Evolutionary conservation across 495 filamentous ascomycete species (phyloP), one percentile per base, ranked within the genome.

Genomic region (Neurospora sp.): DNA sequence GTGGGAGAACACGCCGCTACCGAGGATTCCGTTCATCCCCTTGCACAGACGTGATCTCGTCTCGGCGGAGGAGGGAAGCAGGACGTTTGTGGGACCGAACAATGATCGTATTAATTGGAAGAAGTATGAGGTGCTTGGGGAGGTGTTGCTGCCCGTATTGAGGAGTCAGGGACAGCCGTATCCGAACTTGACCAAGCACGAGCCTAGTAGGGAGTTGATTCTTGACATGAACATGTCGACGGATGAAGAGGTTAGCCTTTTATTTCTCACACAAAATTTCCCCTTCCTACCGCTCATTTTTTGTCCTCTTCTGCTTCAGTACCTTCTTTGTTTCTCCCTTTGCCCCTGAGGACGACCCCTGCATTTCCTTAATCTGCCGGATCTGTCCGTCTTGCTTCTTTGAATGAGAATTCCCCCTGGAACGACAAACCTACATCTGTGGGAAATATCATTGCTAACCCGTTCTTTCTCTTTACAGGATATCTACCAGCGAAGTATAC

Each of bases 81-180:
- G 87, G 73, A 98, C 96, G 14, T 94, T 96, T 78, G 84, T 97
- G 10, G 90, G 90, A 27, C 87, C 91, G 31, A 89, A 91, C 72
- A 86, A 84, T 20, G 89, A 91, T 72, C 86, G 92, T 47, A 93
- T 99, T 77, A 98, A 98, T 78, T 99, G 96, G 96, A 94, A 91
- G 83, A 99, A 99, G 77, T 98, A 98, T 75, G 94, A 98, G 83
- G 91, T 99, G 22, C 90, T 98, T 83, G 93, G 94, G 5, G 94
- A 98, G 72, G 91, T 97, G 35, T 87, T 99, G 69, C 86, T 97
- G 70, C 91, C 92, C 5, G 91, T 99, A 44, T 94, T 97, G 85
- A 90, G 89, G 80, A 97, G 94, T 79, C 96, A 98, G 82, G 90
- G 90, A 41, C 90, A 88, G 53, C 91, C 95, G 18, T 97, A 97